Evolutionary conservation across 495 filamentous ascomycete genomes (phyloP), one percentile per base, ranked within the genome.

Genomic region (Clavariopsis aquatica): DNA sequence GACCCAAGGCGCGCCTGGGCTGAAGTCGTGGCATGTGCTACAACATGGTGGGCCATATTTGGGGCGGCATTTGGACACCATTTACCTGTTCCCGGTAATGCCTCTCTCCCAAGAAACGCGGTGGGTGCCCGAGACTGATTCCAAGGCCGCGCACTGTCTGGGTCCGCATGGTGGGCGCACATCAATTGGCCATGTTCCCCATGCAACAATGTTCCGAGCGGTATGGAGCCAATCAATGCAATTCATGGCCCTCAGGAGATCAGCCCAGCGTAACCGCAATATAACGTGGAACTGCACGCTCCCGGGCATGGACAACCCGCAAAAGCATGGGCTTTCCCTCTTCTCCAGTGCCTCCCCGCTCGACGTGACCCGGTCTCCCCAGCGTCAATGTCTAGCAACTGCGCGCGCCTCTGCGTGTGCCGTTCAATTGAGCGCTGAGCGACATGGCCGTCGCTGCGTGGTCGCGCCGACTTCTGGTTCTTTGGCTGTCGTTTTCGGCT

Each of bases 401-500:
- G 29, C 38, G 26, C 34, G 19, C 12, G 19, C 53, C 1, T 10
- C 24, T 60, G 27, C 15, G 38, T 4, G 0, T 49, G 24, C 17
- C 22, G 23, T 22, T 53, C 27, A 31, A 26, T 29, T 29, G 51
- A 28, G 7, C 26, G 19, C 26, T 51, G 47, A 51, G 51, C 26
- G 51, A 34, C 31, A 62, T 62, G 47, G 47, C 47, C 20, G 20
- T 1, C 4, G 28, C 29, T 52, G 53, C 13, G 4, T 20, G 2
- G 29, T 26, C 27, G 27, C n/a, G 47, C 23, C n/a, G 43, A 6
- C 23, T 27, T 28, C 9, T 17, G 3, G 19, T 67, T 36, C 24
- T 46, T 9, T 20, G 52, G 22, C 41, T 57, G 10, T 61, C 49
- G 19, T 22, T 66, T 28, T 46, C 28, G 9, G 15, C 52, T 1